phyloP scores from a whole-genome alignment of 768 basidiomycete species.

The Kockovaella imperatae region DNA sequence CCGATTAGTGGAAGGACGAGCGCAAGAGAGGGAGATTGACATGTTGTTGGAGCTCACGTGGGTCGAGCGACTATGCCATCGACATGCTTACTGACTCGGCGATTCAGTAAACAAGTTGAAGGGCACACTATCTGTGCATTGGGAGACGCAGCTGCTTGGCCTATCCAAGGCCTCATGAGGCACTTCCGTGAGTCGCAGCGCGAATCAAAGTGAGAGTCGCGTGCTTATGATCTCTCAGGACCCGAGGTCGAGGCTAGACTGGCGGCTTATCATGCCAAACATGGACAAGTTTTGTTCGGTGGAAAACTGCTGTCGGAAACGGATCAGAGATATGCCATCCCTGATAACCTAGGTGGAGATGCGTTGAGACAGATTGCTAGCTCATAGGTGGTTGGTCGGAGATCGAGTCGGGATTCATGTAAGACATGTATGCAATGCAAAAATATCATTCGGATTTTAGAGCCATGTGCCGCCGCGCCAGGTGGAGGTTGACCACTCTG shows the following conservation, averaged over 20 bases:
- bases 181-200: constrained; percentile 62
- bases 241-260: constrained; percentile 89
- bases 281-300: constrained; percentile 83
- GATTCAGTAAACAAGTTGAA: constrained; percentile 80
- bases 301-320: constrained; percentile 53
- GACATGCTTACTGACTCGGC: neutral
- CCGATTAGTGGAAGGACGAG: constrained; percentile 84
- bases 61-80: neutral
- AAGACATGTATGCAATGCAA: no score
- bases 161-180: constrained; percentile 93
- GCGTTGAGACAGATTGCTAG: constrained; percentile 20
- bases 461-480: no score
- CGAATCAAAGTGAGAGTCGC: neutral
- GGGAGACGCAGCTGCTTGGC: constrained; percentile 97
- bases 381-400: no score
- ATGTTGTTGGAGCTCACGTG: constrained; percentile 88
- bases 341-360: constrained; percentile 42
- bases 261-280: constrained; percentile 59
- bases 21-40: constrained; percentile 88
- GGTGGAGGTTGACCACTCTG: no score
- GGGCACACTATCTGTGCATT: constrained; percentile 95
- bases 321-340: constrained; percentile 33
- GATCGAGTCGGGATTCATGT: no score
- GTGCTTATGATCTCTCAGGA: constrained; percentile 26
- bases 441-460: no score